Conservation (phyloP, 352 stramenopile species). For the Pythium guiyangense region DNA sequence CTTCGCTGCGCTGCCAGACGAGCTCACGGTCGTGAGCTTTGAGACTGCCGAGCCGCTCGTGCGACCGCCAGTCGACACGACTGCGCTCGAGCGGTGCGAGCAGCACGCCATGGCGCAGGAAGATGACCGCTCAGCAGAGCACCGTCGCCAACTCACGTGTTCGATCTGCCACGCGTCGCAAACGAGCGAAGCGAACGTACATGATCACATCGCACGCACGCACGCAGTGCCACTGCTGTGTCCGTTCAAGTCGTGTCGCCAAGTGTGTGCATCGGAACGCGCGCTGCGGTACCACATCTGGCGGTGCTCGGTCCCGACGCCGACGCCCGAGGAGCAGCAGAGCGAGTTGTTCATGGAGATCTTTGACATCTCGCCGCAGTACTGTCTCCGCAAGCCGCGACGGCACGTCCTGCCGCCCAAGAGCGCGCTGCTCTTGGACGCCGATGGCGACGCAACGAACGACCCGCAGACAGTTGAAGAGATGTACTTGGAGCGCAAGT, state of each 20-base stretch:
- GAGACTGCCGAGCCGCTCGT: conserved; percentile 36
- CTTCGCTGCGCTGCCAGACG: conserved; percentile 40
- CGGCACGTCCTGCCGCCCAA: conserved; percentile 31
- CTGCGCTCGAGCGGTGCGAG: conserved; percentile 32
- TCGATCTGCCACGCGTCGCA: conserved; percentile 33
- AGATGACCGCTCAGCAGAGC: conserved; percentile 23
- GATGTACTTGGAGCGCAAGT: conserved; percentile 64
- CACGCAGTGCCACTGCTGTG: conserved; percentile 70
- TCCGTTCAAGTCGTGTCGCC: conserved; percentile 58
- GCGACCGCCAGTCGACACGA: conserved; percentile 37
- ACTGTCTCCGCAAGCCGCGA: conserved; percentile 64
- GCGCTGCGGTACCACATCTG: conserved; percentile 75
- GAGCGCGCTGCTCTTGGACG: conserved; percentile 7
- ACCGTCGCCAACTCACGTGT: conserved; percentile 40
- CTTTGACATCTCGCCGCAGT: conserved; percentile 67
- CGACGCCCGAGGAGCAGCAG: conserved; percentile 45
- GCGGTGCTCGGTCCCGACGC: conserved; percentile 51
- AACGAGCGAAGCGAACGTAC: conserved; percentile 19
- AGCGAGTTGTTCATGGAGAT: conserved; percentile 73
- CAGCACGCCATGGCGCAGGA: conserved; percentile 29
- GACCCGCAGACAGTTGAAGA: conserved; percentile 26
- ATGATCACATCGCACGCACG: conserved; percentile 53
- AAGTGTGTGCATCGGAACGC: conserved; percentile 65
- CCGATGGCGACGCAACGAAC: conserved; percentile 13
- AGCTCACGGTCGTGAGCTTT: conserved; percentile 59